Base-by-base conservation (phyloP, 176 grass and related monocot genomes). In the Zizania latifolia region DNA sequence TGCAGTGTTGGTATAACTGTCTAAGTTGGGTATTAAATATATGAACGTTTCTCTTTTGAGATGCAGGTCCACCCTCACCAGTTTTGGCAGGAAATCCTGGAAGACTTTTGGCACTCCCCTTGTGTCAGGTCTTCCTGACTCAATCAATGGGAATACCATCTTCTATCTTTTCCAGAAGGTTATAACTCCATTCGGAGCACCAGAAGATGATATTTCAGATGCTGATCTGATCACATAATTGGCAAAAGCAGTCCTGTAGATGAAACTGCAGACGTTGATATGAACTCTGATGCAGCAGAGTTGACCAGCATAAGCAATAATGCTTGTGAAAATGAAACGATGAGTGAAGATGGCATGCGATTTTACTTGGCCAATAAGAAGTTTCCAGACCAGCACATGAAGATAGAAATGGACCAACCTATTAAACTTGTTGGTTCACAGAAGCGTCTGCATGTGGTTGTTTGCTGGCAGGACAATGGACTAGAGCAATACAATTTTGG, bases 81-180 rank as follows among this genome's bases (percentile, higher is more conserved):
- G 84, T 51, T 87, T 94, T 79, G 84, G 89, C 34, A 82, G 85
- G 80, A 87, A 85, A 75, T 90, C 84, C 55, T 88, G 82, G 95
- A 90, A 86, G 77, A 48, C n/a, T 81, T 94, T 99, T 90, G 96
- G 96, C 61, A 68, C 78, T 69, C 95, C 96, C 58, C 84, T 99
- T 72, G 62, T 92, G 10, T 71, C 89, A 84, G 81, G 76, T 57
- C 78, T 95, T 59, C 89, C 78, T 3, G 77, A 86, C 16, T 79
- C 82, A 84, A 30, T 88, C 65, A 85, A 80, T 68, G 96, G 87
- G 62, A 80, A 64, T 59, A 83, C 74, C 29, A 82, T 99, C 35
- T 40, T n/a, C 10, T 35, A 83, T 28, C 80, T 85, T 44, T 92
- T 88, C 86, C 54, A 82, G 17, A 99, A 88, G 65, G 45, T 89